Conservation (phyloP, 2,329 filamentous ascomycete genomes). For the Apiospora malaysiana region DNA sequence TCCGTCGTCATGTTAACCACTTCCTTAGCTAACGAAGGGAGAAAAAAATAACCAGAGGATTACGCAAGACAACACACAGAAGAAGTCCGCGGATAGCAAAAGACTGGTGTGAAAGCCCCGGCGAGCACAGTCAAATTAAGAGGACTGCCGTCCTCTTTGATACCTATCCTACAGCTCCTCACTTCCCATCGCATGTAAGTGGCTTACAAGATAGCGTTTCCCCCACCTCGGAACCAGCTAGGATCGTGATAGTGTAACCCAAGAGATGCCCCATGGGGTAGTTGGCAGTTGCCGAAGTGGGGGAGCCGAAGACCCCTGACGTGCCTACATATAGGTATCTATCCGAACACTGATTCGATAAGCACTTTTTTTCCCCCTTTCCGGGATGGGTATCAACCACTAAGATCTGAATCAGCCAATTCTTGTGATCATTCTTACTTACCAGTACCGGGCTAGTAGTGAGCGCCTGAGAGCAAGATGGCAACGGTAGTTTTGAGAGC, state of each 20-base stretch:
- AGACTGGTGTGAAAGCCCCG: background rate
- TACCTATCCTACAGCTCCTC: background rate
- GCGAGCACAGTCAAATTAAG: background rate
- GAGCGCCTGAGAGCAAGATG: background rate
- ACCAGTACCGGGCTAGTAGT: background rate
- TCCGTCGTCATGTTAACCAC: background rate
- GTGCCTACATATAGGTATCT: no score
- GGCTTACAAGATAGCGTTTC: background rate
- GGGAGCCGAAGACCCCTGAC: conserved; percentile 7
- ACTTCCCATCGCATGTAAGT: no score
- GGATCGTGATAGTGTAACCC: background rate
- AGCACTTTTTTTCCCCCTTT: background rate
- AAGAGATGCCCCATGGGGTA: conserved; percentile 11
- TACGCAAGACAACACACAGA: background rate
- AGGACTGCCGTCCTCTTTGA: background rate
- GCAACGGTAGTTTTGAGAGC: background rate
- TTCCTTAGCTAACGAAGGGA: no score
- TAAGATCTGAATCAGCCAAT: no score
- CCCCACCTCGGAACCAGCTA: conserved; percentile 1
- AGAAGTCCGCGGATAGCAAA: background rate
- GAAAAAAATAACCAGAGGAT: background rate
- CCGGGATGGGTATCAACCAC: background rate
- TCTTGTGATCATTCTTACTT: background rate
- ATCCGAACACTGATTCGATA: background rate
- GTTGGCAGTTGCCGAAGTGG: conserved; percentile 9